Evolutionary conservation across 176 grass and related monocot genomes (phyloP).

Genomic region (Puccinellia tenuiflora): DNA sequence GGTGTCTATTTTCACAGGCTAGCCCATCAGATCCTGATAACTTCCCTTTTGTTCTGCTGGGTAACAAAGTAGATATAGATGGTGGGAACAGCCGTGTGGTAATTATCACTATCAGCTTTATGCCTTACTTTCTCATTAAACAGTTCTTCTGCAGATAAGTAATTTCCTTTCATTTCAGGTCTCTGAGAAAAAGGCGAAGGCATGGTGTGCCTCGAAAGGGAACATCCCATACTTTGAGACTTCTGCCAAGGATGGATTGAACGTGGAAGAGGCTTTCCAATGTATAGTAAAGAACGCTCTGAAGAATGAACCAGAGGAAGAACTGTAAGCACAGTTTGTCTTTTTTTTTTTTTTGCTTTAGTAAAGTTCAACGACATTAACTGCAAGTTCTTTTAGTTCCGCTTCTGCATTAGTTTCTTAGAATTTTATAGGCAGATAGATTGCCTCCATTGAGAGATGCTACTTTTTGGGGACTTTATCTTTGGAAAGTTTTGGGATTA

Average conservation of each 20-base stretch:
- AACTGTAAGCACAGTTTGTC: constrained; percentile 56
- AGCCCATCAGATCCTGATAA: constrained; percentile 79
- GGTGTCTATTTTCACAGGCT: constrained; percentile 44
- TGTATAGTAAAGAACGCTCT: constrained; percentile 81
- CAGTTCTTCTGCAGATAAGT: neutral
- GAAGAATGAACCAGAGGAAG: constrained; percentile 97
- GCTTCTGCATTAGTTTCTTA: neutral
- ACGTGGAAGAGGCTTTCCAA: constrained; percentile 94
- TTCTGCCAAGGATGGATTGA: constrained; percentile 90
- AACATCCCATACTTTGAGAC: constrained; percentile 97
- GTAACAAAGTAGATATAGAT: constrained; percentile 84
- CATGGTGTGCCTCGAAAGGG: constrained; percentile 92
- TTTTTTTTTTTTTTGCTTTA: neutral
- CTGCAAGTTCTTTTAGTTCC: neutral
- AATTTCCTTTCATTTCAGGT: constrained; percentile 42
- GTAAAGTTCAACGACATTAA: neutral
- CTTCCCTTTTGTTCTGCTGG: constrained; percentile 81
- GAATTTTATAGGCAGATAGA: neutral
- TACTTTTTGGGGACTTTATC: neutral
- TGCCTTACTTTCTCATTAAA: neutral
- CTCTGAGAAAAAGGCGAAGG: constrained; percentile 91
- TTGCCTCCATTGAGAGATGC: neutral
- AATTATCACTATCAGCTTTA: neutral
- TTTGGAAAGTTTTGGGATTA: neutral
- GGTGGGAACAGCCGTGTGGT: constrained; percentile 81